phyloP scores from a whole-genome alignment of 305 asterid species.

The Fraxinus angustifolia region DNA sequence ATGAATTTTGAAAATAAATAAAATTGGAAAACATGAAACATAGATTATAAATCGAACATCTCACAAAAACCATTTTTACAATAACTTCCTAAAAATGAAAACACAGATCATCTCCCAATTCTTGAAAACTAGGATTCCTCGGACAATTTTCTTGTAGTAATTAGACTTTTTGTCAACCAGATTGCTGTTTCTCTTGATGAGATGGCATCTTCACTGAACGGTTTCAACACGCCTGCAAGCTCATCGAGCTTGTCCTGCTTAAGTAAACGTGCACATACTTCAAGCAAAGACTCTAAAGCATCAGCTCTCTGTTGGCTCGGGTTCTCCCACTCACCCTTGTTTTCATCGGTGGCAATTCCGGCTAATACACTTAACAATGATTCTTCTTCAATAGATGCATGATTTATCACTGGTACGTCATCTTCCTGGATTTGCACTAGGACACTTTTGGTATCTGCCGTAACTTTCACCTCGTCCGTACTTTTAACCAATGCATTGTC shows the following conservation, averaged over 20 bases:
- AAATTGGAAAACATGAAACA: not conserved
- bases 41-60: not conserved
- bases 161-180: constrained; percentile 80
- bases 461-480: constrained; percentile 1
- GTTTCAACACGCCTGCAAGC: constrained; percentile 81
- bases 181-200: constrained; percentile 96
- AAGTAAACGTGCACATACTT: constrained; percentile 81
- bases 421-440: constrained; percentile 28
- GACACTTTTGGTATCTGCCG: not conserved
- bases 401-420: constrained; percentile 24
- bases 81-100: not conserved
- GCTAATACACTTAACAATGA: constrained; percentile 22
- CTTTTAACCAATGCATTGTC: not conserved
- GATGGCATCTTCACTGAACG: constrained; percentile 80
- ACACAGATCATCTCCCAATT: constrained; percentile 2
- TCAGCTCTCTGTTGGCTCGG: constrained; percentile 64
- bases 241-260: constrained; percentile 86
- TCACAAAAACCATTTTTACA: not conserved
- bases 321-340: constrained; percentile 36
- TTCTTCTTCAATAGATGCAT: constrained; percentile 14
- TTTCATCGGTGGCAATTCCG: constrained; percentile 32
- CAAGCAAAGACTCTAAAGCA: constrained; percentile 91
- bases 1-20: not conserved
- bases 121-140: constrained; percentile 42
- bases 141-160: constrained; percentile 62